Base-by-base conservation (phyloP, 1,284 basidiomycete species). In the Meripilus lineatus region DNA sequence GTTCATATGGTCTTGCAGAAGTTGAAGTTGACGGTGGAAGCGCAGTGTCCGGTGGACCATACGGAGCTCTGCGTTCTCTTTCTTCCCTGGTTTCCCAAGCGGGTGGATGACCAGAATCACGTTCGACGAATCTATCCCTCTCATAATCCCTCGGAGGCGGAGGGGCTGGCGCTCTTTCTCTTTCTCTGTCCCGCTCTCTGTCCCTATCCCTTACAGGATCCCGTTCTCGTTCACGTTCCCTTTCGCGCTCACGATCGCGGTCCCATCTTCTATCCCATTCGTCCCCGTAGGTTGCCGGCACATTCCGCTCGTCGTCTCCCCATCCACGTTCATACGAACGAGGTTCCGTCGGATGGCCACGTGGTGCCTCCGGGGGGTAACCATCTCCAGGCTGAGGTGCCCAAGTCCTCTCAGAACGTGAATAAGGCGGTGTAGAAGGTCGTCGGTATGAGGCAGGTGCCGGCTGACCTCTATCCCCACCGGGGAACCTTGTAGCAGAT, bases 51-150 rank as follows among this genome's bases (percentile, higher is more conserved):
- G 47, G 20, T 25, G 44, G 24, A 40, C 52, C 10, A 6, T 43
- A 40, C 7, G 53, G 51, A 13, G 52, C 43, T n/a, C 60, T 44
- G 6, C 58, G 57, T 23, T 63, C 62, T 23, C 60, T 59, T 42
- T 61, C 59, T 37, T 62, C 58, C 23, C 59, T 56, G 7, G 61
- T 58, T 46, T 63, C 59, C 61, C 61, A 63, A 3, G 42, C 50
- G 23, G 47, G 37, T 18, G 46, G 42, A 10, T 52, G 52, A 18
- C 45, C 43, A 11, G 55, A 39, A 25, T 59, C 57, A 26, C 59
- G 56, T 13, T 60, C 58, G 22, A 50, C 24, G 36, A 44, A 53
- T n/a, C n/a, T n/a, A n/a, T n/a, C n/a, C n/a, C n/a, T n/a, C n/a
- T n/a, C n/a, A n/a, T 37, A 36, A 20, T 30, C 28, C 28, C 28